phyloP scores from a whole-genome alignment of 2,329 filamentous ascomycete genomes.

The Fusarium austroafricanum region DNA sequence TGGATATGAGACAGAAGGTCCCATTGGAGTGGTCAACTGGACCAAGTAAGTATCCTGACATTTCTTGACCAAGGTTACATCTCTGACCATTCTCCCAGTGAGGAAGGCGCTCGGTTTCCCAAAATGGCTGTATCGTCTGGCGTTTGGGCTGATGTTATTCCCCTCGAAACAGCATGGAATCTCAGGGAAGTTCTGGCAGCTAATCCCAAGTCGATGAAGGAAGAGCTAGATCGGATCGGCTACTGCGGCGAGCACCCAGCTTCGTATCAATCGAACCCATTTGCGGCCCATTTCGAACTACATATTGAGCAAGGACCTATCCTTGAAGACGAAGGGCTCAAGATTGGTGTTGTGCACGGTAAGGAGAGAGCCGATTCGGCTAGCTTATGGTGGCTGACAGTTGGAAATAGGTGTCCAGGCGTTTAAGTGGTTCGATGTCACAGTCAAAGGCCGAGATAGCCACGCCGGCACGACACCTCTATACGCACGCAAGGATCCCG shows the following conservation, averaged over 20 bases:
- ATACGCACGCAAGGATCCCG: constrained; percentile 17
- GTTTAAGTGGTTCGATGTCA: constrained; percentile 19
- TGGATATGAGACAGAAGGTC: neutral
- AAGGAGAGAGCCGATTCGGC: fast-evolving
- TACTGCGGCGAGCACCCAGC: neutral
- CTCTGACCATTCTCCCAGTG: neutral
- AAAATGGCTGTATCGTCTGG: constrained; percentile 13
- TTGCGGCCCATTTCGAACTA: constrained; percentile 2
- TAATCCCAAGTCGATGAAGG: constrained; percentile 8
- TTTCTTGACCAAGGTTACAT: fast-evolving
- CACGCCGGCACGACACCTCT: constrained; percentile 13
- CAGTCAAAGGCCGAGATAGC: constrained; percentile 1
- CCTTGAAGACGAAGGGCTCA: neutral
- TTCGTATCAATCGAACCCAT: neutral
- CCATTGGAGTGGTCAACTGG: constrained; percentile 9
- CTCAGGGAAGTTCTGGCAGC: neutral
- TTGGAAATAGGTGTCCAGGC: neutral
- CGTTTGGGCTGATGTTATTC: constrained; percentile 3
- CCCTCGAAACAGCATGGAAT: constrained; percentile 5
- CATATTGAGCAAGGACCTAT: constrained; percentile 1
- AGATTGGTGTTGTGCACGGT: constrained; percentile 2
- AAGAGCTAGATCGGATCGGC: constrained; percentile 7
- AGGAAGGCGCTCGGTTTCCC: constrained; percentile 9
- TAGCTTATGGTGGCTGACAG: fast-evolving
- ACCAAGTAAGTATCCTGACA: neutral